Evolutionary conservation across 2,329 filamentous ascomycete genomes (phyloP).

Genomic region (Trichoderma simmonsii): DNA sequence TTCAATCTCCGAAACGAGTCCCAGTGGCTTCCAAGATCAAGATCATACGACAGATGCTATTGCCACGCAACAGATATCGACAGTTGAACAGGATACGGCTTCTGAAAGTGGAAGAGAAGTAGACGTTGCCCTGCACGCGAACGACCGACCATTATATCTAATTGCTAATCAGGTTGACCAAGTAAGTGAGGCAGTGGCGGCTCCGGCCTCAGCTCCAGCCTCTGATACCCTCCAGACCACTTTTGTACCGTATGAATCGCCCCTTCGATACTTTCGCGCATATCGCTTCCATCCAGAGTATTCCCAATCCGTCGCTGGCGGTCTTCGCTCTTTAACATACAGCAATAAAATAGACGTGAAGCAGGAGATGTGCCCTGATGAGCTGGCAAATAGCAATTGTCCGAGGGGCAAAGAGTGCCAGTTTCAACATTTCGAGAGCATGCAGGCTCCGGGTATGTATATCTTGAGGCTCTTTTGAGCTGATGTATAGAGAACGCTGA

Average conservation of each 20-base stretch:
- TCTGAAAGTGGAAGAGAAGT: conserved; percentile 41
- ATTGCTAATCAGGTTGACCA: conserved; percentile 25
- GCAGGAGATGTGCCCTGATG: conserved; percentile 71
- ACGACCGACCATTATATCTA: conserved; percentile 15
- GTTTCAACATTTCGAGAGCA: conserved; percentile 68
- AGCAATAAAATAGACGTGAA: conserved; percentile 83
- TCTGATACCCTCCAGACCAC: conserved; percentile 21
- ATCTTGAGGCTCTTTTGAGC: conserved; percentile 18
- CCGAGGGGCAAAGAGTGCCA: conserved; percentile 67
- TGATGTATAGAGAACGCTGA: conserved; percentile 46
- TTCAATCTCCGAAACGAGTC: conserved; percentile 27
- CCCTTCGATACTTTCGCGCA: conserved; percentile 76
- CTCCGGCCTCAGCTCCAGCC: neutral
- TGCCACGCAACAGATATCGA: conserved; percentile 32
- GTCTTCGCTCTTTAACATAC: conserved; percentile 87
- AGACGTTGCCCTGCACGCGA: conserved; percentile 27
- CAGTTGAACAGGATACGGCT: conserved; percentile 25
- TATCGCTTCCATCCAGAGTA: conserved; percentile 88
- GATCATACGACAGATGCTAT: conserved; percentile 24
- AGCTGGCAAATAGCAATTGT: conserved; percentile 68
- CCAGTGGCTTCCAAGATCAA: conserved; percentile 28
- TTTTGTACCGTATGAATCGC: conserved; percentile 71
- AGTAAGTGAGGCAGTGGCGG: neutral
- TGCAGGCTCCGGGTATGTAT: conserved; percentile 39
- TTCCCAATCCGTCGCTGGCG: conserved; percentile 64